These are phyloP conservation scores for Cornus controversa DNA, from an alignment of 148 eudicot genomes.

Conservation along the genomic window DNA sequence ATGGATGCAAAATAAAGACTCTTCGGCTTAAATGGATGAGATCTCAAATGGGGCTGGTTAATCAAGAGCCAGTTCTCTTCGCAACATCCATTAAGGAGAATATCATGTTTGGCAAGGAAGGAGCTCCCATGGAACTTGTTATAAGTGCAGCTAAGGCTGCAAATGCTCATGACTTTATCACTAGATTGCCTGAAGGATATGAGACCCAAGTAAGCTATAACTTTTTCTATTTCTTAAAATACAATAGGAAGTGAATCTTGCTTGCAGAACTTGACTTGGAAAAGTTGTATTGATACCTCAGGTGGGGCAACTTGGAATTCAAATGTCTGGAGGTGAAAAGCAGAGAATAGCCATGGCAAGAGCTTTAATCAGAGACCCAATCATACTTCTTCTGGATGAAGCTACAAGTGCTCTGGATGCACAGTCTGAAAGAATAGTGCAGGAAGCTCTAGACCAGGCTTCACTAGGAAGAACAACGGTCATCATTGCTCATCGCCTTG, in stretches of 20 bases:
- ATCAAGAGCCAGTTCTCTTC: conserved; percentile 46
- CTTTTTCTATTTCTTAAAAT: background rate
- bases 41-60: conserved; percentile 48
- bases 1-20: conserved; percentile 32
- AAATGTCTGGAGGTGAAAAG: conserved; percentile 48
- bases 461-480: conserved; percentile 42
- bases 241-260: background rate
- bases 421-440: conserved; percentile 36
- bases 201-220: conserved; percentile 35
- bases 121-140: conserved; percentile 33
- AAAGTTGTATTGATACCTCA: background rate
- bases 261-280: background rate
- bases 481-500: conserved; percentile 37
- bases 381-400: conserved; percentile 78
- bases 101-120: conserved; percentile 40
- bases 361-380: conserved; percentile 40
- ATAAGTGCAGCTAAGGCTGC: conserved; percentile 34
- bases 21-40: conserved; percentile 42
- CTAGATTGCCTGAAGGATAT: conserved; percentile 29
- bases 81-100: conserved; percentile 48
- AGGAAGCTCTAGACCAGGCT: conserved; percentile 41
- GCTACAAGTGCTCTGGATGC: conserved; percentile 92
- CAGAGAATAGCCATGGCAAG: conserved; percentile 48
- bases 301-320: conserved; percentile 45
- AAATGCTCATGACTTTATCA: conserved; percentile 44